Evolutionary conservation across 768 basidiomycete species (phyloP), one percentile per base, ranked within the genome.

Genomic region (Leccinum subgranulosum): DNA sequence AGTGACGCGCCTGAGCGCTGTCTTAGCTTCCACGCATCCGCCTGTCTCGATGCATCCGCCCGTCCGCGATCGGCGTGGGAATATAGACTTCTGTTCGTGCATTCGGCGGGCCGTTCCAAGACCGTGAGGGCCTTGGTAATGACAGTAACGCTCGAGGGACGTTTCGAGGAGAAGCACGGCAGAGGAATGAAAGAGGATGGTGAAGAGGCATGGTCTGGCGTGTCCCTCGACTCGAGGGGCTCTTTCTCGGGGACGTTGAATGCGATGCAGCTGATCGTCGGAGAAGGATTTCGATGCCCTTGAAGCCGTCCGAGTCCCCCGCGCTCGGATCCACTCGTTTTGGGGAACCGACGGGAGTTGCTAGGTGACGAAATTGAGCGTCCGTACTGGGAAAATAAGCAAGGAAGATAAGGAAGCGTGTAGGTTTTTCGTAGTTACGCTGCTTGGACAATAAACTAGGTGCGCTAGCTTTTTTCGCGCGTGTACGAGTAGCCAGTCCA

Each of bases 111-210:
- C 0, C 41, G 11, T 31, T 34, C 23, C 41, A 33, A 19, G 45
- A 4, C 27, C 8, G 45, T 57, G 14, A 46, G 41, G 33, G 56
- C 52, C n/a, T 29, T 57, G 52, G 56, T 57, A 9, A 57, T 57
- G 56, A 57, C 56, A 14, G 45, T 57, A 12, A 57, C 56, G 25
- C 56, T 57, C 45, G 56, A 57, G 45, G 56, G 56, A 17, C 14
- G 50, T 14, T 41, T 56, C 1, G 43, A 17, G 15, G 27, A 48
- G 9, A 10, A 27, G 25, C 47, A 8, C 9, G 21, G 45, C 23
- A 25, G 23, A 23, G 45, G 45, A 23, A n/a, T 14, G 45, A 21
- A 23, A 23, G 52, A 27, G 15, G 43, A 12, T 2, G 47, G 27
- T 1, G 27, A 56, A n/a, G 43, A 36, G 25, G 51, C 52, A 8